Base-by-base conservation (phyloP, 345 rosid species). In the Passiflora organensis region DNA sequence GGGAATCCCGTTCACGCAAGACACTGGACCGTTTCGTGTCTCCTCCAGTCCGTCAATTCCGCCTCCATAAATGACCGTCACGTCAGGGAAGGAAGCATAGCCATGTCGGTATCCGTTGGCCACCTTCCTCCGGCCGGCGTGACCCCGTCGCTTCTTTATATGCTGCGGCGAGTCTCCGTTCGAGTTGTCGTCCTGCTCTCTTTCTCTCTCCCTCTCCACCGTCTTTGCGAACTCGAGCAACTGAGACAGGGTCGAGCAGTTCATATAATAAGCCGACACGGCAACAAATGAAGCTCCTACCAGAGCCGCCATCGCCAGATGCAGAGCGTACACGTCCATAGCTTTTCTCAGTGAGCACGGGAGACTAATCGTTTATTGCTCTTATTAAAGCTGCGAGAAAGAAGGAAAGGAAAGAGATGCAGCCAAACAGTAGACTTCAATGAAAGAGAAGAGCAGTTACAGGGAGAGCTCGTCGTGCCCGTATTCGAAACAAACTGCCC, bases 261-360 rank as follows among this genome's bases (percentile, higher is more conserved):
- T 96, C 97, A 87, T 85, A 65, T 73, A 85, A 56, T 84, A 85
- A 2, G 96, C 96, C 23, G 97, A 94, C 10, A 89, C 95, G 0
- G 96, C 97, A 22, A 89, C 96, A 28, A 89, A 62, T 28, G 99
- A 94, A 39, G 97, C 97, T 70, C 99, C 97, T 0, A 94, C 82
- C 19, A 94, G 84, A 64, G 99, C 97, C 78, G 99, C 97, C 73
- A 89, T 81, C 68, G 97, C 96, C 15, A 94, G 79, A 64, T 89
- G 96, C 53, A 80, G 52, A 50, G 89, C 38, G 66, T 83, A 78
- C 6, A 85, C 53, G 16, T 94, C 97, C 99, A 94, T 89, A 18
- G 18, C 42, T 48, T 6, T 38, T 14, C 32, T 21, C 41, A 6
- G 14, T 6, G 9, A 8, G 9, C 13, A 0, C 12, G 14, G 5